These are phyloP conservation scores for Coemansia sp. DNA, from an alignment of 192 early-diverging fungal genomes.

Conservation along the genomic window DNA sequence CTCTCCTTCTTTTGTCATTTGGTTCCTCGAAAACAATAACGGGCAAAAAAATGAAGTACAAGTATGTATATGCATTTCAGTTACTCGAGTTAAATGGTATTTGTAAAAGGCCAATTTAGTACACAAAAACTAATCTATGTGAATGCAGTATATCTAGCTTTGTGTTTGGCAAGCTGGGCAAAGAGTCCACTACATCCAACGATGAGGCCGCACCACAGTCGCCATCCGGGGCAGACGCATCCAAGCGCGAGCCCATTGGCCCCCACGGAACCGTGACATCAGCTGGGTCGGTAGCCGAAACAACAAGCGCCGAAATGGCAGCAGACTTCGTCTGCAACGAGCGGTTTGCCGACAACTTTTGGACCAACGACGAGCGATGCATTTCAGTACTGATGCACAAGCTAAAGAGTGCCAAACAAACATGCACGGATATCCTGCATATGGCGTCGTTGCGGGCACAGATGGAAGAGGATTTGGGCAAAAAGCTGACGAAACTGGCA, in stretches of 20 bases:
- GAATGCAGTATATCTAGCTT: constrained; percentile 19
- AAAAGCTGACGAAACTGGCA: constrained; percentile 61
- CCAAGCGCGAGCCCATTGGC: neutral
- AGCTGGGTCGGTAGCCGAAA: constrained; percentile 17
- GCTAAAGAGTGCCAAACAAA: constrained; percentile 67
- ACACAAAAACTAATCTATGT: neutral
- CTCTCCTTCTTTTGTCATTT: too few species aligned
- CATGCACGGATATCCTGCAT: constrained; percentile 63
- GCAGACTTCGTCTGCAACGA: constrained; percentile 35
- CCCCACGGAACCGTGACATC: constrained; percentile 16
- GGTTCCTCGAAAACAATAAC: too few species aligned
- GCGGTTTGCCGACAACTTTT: constrained; percentile 45
- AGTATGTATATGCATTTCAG: constrained; percentile 6
- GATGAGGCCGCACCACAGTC: neutral
- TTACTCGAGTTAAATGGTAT: neutral
- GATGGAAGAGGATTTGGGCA: constrained; percentile 71
- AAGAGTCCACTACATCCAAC: constrained; percentile 4
- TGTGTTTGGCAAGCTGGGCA: constrained; percentile 31
- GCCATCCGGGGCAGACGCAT: constrained; percentile 1
- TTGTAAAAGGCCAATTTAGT: neutral
- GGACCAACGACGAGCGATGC: constrained; percentile 63
- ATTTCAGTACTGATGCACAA: constrained; percentile 64
- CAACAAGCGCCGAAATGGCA: constrained; percentile 18
- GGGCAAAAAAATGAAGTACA: constrained; percentile 16
- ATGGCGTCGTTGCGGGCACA: constrained; percentile 61